phyloP scores from a whole-genome alignment of 345 rosid species.

The Pistacia atlantica region DNA sequence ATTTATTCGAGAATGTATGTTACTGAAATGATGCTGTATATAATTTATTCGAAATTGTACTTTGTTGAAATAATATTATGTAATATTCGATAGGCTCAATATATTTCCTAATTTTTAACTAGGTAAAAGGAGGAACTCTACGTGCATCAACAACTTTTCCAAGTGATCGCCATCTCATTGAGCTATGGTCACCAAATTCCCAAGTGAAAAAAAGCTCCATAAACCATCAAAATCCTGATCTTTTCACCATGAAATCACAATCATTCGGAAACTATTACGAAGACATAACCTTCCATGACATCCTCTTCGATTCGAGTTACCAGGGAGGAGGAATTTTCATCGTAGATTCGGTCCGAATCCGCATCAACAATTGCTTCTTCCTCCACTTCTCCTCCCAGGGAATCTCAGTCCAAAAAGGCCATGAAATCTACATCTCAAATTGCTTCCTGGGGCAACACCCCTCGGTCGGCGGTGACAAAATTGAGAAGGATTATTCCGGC shows the following conservation, averaged over 20 bases:
- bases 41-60: too few species aligned
- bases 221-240: background rate
- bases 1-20: too few species aligned
- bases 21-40: too few species aligned
- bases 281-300: constrained; percentile 58
- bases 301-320: constrained; percentile 66
- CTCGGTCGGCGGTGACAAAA: constrained; percentile 55
- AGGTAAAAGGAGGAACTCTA: constrained; percentile 73
- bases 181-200: constrained; percentile 53
- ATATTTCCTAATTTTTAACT: background rate
- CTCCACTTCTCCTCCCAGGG: constrained; percentile 71
- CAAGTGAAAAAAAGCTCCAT: background rate
- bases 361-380: constrained; percentile 55
- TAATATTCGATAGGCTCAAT: too few species aligned
- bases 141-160: constrained; percentile 69
- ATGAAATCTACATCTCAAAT: constrained; percentile 64
- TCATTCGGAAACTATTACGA: constrained; percentile 41
- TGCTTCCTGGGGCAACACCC: constrained; percentile 63
- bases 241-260: constrained; percentile 26
- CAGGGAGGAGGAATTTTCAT: constrained; percentile 63
- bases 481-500: constrained; percentile 55
- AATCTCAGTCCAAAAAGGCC: constrained; percentile 59
- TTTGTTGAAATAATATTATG: too few species aligned
- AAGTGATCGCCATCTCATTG: constrained; percentile 52
- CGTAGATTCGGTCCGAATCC: constrained; percentile 54